phyloP scores from a whole-genome alignment of 2,329 filamentous ascomycete genomes.

The Hypoxylon sp. region DNA sequence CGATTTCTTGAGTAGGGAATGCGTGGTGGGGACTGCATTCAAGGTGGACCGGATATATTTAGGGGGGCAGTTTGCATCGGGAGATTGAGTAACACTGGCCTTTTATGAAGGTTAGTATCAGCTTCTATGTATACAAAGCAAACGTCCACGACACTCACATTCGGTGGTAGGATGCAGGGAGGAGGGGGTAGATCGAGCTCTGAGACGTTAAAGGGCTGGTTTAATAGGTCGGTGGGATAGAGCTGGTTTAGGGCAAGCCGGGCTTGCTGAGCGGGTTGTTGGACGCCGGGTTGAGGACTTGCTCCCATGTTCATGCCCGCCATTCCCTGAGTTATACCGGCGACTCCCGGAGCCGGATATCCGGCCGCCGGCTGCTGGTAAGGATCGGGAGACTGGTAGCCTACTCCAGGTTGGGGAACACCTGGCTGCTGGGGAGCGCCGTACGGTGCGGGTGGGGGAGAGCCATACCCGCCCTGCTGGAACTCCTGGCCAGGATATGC shows the following conservation, averaged over 20 bases:
- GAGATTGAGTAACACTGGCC: conserved; percentile 92
- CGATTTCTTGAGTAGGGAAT: conserved; percentile 95
- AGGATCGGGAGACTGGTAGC: conserved; percentile 77
- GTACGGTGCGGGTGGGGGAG: conserved; percentile 56
- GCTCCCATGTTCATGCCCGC: conserved; percentile 85
- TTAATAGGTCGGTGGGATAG: conserved; percentile 91
- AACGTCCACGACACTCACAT: conserved; percentile 72
- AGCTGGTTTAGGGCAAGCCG: conserved; percentile 83
- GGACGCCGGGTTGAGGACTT: conserved; percentile 66
- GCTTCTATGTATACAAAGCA: not conserved
- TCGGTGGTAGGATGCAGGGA: conserved; percentile 89
- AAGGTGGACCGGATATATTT: conserved; percentile 97
- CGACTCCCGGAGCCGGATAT: conserved; percentile 66
- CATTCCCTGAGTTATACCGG: conserved; percentile 86
- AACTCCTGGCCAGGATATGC: conserved; percentile 67
- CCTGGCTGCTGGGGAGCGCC: conserved; percentile 61
- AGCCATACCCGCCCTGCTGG: conserved; percentile 55
- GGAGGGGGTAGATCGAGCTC: conserved; percentile 94
- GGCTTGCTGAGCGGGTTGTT: conserved; percentile 65
- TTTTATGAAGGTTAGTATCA: conserved; percentile 62
- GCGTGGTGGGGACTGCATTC: conserved; percentile 92
- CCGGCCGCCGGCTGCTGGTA: conserved; percentile 73
- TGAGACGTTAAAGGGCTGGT: conserved; percentile 92
- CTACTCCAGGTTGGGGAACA: conserved; percentile 62
- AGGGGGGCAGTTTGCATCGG: conserved; percentile 89